Evolutionary conservation across 768 basidiomycete species (phyloP).

Genomic region (Amanita pallidorosea): DNA sequence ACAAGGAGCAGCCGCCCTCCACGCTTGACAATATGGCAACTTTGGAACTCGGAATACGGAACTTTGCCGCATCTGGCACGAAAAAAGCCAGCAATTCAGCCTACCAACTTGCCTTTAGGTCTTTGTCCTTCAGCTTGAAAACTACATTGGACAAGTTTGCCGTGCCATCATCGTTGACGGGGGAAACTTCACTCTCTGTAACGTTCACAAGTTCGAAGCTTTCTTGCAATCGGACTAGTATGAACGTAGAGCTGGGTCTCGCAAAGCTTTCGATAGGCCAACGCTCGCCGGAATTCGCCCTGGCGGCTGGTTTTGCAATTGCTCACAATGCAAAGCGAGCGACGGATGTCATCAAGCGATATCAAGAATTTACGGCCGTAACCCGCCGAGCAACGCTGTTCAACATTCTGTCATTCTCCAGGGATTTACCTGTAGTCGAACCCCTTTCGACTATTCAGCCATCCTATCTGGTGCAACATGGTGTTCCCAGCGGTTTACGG

Average conservation of each 20-base stretch:
- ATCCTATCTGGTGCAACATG: conserved; percentile 73
- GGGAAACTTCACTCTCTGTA: conserved; percentile 18
- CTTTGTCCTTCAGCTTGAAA: conserved; percentile 14
- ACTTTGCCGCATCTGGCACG: conserved; percentile 14
- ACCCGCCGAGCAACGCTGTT: conserved; percentile 30
- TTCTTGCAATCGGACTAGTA: conserved; percentile 3
- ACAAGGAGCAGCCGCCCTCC: conserved; percentile 12
- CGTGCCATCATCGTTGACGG: conserved; percentile 11
- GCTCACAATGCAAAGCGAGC: conserved; percentile 15
- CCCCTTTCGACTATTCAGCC: conserved; percentile 78
- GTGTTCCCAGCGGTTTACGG: conserved; percentile 56
- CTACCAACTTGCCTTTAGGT: conserved; percentile 13
- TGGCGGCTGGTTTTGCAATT: conserved; percentile 22
- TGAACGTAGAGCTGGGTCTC: conserved; percentile 12
- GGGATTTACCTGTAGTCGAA: conserved; percentile 45
- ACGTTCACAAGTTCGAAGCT: conserved; percentile 7
- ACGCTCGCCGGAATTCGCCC: conserved; percentile 29
- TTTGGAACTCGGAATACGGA: conserved; percentile 13
- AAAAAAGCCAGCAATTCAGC: conserved; percentile 9
- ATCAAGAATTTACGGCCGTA: conserved; percentile 17
- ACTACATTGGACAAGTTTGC: conserved; percentile 23
- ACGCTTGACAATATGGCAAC: conserved; percentile 22
- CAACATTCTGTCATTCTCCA: conserved; percentile 40
- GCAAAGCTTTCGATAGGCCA: conserved; percentile 22
- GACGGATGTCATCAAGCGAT: conserved; percentile 14